Percentiles rank a stretch among this genome's conserved stretches.
phyloP scores from a whole-genome alignment of 768 basidiomycete genomes.

The Steccherinum ochraceum region DNA sequence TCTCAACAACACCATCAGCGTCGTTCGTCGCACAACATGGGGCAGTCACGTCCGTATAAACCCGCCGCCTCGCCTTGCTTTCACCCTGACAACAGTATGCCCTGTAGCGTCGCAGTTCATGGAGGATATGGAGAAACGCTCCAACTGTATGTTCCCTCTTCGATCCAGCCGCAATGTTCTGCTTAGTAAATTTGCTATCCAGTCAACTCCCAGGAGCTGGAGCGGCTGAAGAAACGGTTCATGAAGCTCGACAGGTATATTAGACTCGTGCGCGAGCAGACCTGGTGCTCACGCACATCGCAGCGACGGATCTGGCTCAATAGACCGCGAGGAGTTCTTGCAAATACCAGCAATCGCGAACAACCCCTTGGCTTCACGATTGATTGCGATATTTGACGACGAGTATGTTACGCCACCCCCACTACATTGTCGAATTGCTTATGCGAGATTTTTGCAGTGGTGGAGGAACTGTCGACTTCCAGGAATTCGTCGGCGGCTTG shows the following conservation, averaged over 20 bases:
- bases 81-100: slow-evolving; percentile 3
- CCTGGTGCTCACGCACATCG: neutral
- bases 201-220: slow-evolving; percentile 95
- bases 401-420: slow-evolving; percentile 90
- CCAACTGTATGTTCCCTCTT: slow-evolving; percentile 74
- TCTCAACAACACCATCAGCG: neutral
- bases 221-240: slow-evolving; percentile 96
- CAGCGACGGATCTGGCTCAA: slow-evolving; percentile 95
- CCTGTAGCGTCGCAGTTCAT: slow-evolving; percentile 78
- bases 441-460: slow-evolving; percentile 49
- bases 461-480: slow-evolving; percentile 97
- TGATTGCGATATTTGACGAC: slow-evolving; percentile 99
- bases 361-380: slow-evolving; percentile 91
- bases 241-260: slow-evolving; percentile 97
- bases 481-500: slow-evolving; percentile 96
- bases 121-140: slow-evolving; percentile 95
- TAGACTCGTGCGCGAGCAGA: neutral
- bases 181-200: too few species aligned
- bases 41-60: slow-evolving; percentile 63
- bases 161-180: neutral
- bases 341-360: slow-evolving; percentile 99
- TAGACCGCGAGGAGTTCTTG: slow-evolving; percentile 97
- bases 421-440: neutral
- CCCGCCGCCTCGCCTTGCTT: neutral
- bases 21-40: slow-evolving; percentile 42